A percentile compares a stretch with the other conserved stretches of the same genome.
These are phyloP conservation scores for Prunus salicina DNA, from an alignment of 306 rosid genomes.

Conservation along the genomic window DNA sequence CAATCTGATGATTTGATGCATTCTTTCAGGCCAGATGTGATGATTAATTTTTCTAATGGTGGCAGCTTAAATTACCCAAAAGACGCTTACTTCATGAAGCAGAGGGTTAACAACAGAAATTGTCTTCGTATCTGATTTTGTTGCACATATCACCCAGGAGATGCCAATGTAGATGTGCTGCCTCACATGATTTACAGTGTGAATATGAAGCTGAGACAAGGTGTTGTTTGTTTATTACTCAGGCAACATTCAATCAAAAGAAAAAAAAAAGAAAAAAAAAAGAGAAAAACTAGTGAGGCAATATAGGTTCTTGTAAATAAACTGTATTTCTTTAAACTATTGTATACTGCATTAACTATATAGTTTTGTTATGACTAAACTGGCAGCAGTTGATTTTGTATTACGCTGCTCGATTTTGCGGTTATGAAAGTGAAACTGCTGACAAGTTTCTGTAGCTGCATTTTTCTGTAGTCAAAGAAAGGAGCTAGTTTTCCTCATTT, in stretches of 20 bases:
- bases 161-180: background rate
- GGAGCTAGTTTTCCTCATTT: too few species aligned
- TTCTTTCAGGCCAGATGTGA: conserved; percentile 20
- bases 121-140: background rate
- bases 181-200: background rate
- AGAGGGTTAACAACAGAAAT: background rate
- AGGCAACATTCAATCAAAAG: background rate
- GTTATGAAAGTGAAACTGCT: too few species aligned
- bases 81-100: conserved; percentile 9
- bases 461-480: too few species aligned
- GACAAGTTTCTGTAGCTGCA: too few species aligned
- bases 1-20: conserved; percentile 8
- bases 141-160: background rate
- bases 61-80: conserved; percentile 11
- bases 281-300: background rate
- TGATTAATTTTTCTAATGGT: conserved; percentile 1
- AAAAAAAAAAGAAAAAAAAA: too few species aligned
- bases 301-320: background rate
- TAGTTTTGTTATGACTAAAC: background rate
- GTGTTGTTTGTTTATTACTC: too few species aligned
- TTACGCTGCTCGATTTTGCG: background rate
- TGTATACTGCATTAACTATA: background rate
- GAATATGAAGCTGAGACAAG: too few species aligned
- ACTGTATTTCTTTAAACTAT: background rate
- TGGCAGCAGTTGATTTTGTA: background rate